Evolutionary conservation across 1,139 yeast species (phyloP).

Genomic region (Suhomyces coccinellae): DNA sequence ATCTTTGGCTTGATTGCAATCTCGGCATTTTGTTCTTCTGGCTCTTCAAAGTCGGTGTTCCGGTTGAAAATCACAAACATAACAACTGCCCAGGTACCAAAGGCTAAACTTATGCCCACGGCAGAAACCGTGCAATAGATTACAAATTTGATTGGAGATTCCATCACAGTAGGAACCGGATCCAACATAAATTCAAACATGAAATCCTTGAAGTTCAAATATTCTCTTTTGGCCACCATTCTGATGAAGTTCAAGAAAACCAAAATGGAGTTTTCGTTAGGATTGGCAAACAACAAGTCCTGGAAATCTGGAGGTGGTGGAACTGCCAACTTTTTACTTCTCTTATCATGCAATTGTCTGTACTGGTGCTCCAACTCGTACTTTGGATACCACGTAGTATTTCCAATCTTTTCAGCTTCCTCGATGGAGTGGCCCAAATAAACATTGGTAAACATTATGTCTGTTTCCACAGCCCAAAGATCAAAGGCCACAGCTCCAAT

Average conservation of each 20-base stretch:
- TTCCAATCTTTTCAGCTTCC: constrained; percentile 85
- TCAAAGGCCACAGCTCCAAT: constrained; percentile 88
- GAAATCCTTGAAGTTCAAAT: constrained; percentile 31
- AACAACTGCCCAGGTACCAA: constrained; percentile 42
- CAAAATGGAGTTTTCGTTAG: constrained; percentile 20
- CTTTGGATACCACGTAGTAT: constrained; percentile 68
- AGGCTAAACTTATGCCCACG: constrained; percentile 38
- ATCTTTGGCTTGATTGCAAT: constrained; percentile 1
- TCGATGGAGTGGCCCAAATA: constrained; percentile 78
- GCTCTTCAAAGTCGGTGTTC: constrained; percentile 2
- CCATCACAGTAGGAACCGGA: constrained; percentile 43
- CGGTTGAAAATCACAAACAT: constrained; percentile 20
- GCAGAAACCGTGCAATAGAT: constrained; percentile 46
- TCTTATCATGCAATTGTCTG: constrained; percentile 31
- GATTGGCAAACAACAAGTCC: constrained; percentile 29
- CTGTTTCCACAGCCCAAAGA: constrained; percentile 81
- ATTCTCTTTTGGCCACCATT: constrained; percentile 23
- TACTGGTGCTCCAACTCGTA: constrained; percentile 50
- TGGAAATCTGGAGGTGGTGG: constrained; percentile 45
- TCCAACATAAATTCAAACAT: constrained; percentile 37
- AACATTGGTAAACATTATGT: constrained; percentile 76
- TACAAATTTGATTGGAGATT: constrained; percentile 51
- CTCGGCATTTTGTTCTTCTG: constrained; percentile 1
- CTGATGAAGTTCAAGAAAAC: constrained; percentile 26
- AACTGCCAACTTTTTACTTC: constrained; percentile 34